Base-by-base conservation (phyloP, 371 early-diverging fungal species). In the Chytridiales sp. region DNA sequence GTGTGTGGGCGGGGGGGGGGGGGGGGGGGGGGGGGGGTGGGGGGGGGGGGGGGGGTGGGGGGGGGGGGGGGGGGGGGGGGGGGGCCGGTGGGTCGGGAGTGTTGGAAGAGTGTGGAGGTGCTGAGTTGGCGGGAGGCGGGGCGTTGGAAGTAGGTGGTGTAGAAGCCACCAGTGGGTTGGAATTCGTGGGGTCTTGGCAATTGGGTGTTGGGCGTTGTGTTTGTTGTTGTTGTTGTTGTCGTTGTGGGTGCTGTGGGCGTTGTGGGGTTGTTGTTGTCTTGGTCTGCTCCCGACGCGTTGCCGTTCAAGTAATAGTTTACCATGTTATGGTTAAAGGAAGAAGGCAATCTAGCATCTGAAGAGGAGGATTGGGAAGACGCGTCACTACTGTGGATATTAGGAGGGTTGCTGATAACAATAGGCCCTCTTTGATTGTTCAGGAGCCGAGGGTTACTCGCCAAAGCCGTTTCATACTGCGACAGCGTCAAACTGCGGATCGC, bases 391-490 rank as follows among this genome's bases (percentile, higher is more conserved):
- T n/a, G n/a, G n/a, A n/a, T n/a, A n/a, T n/a, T n/a, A n/a, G n/a
- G n/a, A n/a, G n/a, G n/a, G n/a, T n/a, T n/a, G n/a, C n/a, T n/a
- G n/a, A n/a, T n/a, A n/a, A n/a, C n/a, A n/a, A n/a, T n/a, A n/a
- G n/a, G n/a, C n/a, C n/a, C n/a, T n/a, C n/a, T n/a, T n/a, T n/a
- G n/a, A n/a, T n/a, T n/a, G n/a, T n/a, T n/a, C n/a, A n/a, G n/a
- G n/a, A n/a, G n/a, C n/a, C n/a, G n/a, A n/a, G n/a, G n/a, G n/a
- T n/a, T n/a, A n/a, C n/a, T n/a, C n/a, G n/a, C n/a, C n/a, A n/a
- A n/a, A n/a, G n/a, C n/a, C n/a, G n/a, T 35, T 38, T 52, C 24
- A 22, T 52, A 52, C 22, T 52, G 52, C 11, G 52, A 52, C 0
- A 52, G 36, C 38, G 52, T 52, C 52, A 52, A 38, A 6, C 38